Conservation (phyloP, 805 yeast genomes). For the Candida krabiensis region DNA sequence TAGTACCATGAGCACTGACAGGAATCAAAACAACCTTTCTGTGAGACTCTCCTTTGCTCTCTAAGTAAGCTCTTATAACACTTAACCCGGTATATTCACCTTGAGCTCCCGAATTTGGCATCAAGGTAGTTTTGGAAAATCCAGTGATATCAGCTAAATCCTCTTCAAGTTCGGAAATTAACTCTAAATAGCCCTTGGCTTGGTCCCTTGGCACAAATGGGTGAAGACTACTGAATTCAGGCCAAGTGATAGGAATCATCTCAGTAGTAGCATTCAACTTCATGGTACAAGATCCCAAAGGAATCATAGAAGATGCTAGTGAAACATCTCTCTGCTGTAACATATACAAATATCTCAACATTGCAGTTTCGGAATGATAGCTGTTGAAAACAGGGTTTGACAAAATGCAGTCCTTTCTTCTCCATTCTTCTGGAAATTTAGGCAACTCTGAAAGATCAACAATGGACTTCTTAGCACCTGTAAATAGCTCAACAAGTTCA, state of each 20-base stretch:
- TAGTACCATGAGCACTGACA: conserved; percentile 97
- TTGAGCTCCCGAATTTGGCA: conserved; percentile 98
- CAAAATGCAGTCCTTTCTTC: conserved; percentile 61
- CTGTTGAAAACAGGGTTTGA: conserved; percentile 77
- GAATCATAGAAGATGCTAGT: conserved; percentile 94
- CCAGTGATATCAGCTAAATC: conserved; percentile 94
- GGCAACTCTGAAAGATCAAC: conserved; percentile 40
- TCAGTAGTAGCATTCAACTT: conserved; percentile 93
- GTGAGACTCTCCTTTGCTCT: conserved; percentile 64
- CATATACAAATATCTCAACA: conserved; percentile 85
- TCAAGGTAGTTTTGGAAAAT: conserved; percentile 82
- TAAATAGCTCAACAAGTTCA: conserved; percentile 60
- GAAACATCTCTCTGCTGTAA: conserved; percentile 89
- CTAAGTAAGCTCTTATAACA: conserved; percentile 76
- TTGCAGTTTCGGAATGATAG: conserved; percentile 92
- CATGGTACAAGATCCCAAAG: conserved; percentile 98
- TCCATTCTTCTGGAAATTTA: conserved; percentile 45
- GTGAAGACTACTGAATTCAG: conserved; percentile 84
- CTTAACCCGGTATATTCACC: conserved; percentile 96
- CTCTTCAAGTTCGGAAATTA: conserved; percentile 72
- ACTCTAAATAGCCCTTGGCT: conserved; percentile 80
- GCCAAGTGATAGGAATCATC: conserved; percentile 94
- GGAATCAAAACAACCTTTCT: conserved; percentile 93
- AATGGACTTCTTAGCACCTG: conserved; percentile 33
- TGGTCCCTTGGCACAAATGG: conserved; percentile 92